phyloP scores from a whole-genome alignment of 441 rosid genomes.

The Flueggea neowawraea region DNA sequence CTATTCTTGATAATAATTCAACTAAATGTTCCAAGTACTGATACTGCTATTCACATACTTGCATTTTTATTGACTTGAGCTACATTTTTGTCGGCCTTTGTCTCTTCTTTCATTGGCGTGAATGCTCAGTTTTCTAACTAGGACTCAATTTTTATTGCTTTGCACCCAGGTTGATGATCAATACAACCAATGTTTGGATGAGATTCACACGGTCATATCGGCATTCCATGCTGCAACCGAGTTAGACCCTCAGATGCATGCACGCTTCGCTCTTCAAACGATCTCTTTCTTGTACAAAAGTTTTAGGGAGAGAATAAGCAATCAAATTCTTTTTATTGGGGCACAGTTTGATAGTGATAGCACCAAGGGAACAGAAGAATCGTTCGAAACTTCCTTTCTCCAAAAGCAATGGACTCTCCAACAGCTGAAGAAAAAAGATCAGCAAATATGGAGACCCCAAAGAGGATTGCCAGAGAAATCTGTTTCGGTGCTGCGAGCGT shows the following conservation, averaged over 20 bases:
- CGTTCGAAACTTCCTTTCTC: slow-evolving; percentile 44
- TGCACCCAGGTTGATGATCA: slow-evolving; percentile 71
- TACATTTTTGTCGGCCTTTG: background rate
- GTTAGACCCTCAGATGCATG: slow-evolving; percentile 73
- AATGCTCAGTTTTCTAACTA: no score
- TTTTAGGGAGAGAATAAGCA: slow-evolving; percentile 83
- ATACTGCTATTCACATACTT: background rate
- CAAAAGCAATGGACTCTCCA: slow-evolving; percentile 76
- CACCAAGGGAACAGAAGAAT: slow-evolving; percentile 35
- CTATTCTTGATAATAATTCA: background rate
- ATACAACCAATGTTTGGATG: slow-evolving; percentile 78
- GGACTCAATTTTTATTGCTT: background rate
- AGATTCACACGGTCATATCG: slow-evolving; percentile 82
- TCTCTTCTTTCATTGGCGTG: no score
- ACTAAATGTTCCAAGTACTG: background rate
- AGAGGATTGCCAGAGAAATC: slow-evolving; percentile 90
- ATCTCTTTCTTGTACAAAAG: slow-evolving; percentile 61
- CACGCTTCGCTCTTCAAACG: slow-evolving; percentile 74
- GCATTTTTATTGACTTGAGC: background rate
- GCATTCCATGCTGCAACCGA: slow-evolving; percentile 96
- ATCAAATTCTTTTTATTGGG: slow-evolving; percentile 71
- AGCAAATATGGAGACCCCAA: slow-evolving; percentile 87
- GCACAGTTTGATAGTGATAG: slow-evolving; percentile 23
- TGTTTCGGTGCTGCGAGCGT: slow-evolving; percentile 72
- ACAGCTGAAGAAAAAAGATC: slow-evolving; percentile 71